Evolutionary conservation across 257 asterid species (phyloP), one percentile per base, ranked within the genome.

Genomic region (Leptodermis oblonga): DNA sequence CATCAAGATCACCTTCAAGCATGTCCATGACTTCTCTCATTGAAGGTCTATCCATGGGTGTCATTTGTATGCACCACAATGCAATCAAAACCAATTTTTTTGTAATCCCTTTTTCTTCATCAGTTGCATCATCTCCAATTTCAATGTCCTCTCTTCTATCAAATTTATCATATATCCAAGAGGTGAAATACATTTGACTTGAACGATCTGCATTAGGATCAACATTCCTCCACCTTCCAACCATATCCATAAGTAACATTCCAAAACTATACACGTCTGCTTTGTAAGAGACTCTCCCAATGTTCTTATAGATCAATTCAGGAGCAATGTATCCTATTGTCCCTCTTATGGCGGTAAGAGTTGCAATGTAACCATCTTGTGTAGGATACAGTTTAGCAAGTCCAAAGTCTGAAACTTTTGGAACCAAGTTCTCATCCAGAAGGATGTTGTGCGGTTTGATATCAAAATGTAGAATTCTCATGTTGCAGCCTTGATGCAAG

Each of bases 191-290:
- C 20, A 70, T 30, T 42, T 71, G 60, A 46, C 74, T 73, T 0
- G 75, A 65, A 42, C 43, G 37, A 0, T 78, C 76, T 4, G 43
- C 54, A 9, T 31, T 54, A 9, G 22, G 41, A 30, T 28, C 63
- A 5, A 58, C 23, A 11, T 58, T 58, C 67, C 20, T 42, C 58
- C 72, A 39, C 56, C 69, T 65, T 26, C 75, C 70, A 33, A 62
- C 73, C 56, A 78, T 78, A 36, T 53, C 76, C 56, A 74, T 48
- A 18, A 78, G 37, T 13, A 74, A 5, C 76, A 65, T 71, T 12
- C 82, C 82, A 25, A 65, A 78, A 51, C 61, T 78, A 14, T 78
- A 78, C 13, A 78, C 79, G 70, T 70, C 79, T 1, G 68, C 65
- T 42, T 78, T 78, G 31, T 59, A 14, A 0, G 82, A 58, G 11